Evolutionary conservation across 371 early-diverging fungal genomes (phyloP).

Genomic region (Zychaea mexicana): DNA sequence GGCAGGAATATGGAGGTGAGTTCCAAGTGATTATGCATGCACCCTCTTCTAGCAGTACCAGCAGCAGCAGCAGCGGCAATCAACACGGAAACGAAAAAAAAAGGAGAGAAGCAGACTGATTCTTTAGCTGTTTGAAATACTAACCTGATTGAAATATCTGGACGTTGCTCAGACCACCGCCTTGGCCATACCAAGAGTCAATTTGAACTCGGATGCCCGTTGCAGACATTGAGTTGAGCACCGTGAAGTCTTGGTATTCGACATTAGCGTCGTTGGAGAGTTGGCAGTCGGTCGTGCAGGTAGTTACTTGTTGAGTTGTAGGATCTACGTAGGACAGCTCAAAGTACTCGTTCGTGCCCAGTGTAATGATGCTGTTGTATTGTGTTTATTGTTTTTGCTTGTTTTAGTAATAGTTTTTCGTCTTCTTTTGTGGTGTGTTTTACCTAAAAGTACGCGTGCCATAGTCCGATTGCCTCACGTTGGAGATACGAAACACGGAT

Average conservation of each 20-base stretch:
- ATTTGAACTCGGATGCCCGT: constrained; percentile 66
- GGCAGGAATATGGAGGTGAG: background rate
- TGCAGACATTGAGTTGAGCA: constrained; percentile 33
- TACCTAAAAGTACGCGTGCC: constrained; percentile 66
- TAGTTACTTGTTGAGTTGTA: constrained; percentile 33
- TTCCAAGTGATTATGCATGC: no score
- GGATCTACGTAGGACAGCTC: constrained; percentile 68
- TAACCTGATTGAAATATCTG: constrained; percentile 67
- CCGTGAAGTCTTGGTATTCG: constrained; percentile 67
- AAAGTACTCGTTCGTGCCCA: constrained; percentile 50
- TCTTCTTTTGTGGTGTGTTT: background rate
- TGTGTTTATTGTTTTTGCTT: background rate
- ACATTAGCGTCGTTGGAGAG: constrained; percentile 47
- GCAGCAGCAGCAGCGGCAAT: no score
- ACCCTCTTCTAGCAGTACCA: no score
- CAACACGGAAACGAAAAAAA: background rate
- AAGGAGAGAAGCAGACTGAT: background rate
- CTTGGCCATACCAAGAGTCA: constrained; percentile 69
- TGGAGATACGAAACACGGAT: constrained; percentile 67
- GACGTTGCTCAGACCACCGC: constrained; percentile 74
- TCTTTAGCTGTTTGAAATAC: no score
- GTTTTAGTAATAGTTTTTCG: background rate
- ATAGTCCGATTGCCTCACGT: constrained; percentile 52
- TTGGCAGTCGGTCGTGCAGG: constrained; percentile 66
- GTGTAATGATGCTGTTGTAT: constrained; percentile 36